These are phyloP conservation scores for Teratosphaeria destructans DNA, from an alignment of 2,329 filamentous ascomycete species.

Conservation along the genomic window DNA sequence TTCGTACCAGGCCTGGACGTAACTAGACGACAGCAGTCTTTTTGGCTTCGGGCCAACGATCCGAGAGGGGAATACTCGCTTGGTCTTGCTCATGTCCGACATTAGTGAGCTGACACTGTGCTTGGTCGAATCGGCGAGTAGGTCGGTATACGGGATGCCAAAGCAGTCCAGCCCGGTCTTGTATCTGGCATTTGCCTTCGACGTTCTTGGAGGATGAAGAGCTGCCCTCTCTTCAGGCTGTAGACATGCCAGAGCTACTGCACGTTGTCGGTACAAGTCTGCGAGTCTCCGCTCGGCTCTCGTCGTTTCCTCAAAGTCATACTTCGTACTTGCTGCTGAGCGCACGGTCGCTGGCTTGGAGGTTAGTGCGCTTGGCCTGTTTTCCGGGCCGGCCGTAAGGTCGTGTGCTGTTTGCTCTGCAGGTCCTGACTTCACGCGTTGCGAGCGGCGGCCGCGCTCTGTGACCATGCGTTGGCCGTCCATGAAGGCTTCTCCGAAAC, in stretches of 20 bases:
- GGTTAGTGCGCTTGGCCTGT: not conserved
- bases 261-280: conserved; percentile 2
- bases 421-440: not conserved
- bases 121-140: conserved; percentile 1
- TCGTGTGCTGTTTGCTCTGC: not conserved
- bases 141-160: conserved; percentile 2
- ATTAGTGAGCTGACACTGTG: not conserved
- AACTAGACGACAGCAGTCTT: not conserved
- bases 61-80: not conserved
- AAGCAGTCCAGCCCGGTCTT: conserved; percentile 1
- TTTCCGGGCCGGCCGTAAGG: not conserved
- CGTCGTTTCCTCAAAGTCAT: not conserved
- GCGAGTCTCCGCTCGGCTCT: conserved; percentile 1
- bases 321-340: not conserved
- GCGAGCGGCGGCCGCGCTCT: not conserved
- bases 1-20: not conserved
- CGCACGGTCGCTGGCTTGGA: not conserved
- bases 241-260: not conserved
- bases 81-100: not conserved
- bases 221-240: conserved; percentile 1
- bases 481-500: conserved; percentile 4
- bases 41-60: not conserved
- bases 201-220: not conserved
- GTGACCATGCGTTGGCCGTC: conserved; percentile 1
- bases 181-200: not conserved